Conservation (phyloP, 1,284 basidiomycete genomes). For the Entoloma clypeatum region DNA sequence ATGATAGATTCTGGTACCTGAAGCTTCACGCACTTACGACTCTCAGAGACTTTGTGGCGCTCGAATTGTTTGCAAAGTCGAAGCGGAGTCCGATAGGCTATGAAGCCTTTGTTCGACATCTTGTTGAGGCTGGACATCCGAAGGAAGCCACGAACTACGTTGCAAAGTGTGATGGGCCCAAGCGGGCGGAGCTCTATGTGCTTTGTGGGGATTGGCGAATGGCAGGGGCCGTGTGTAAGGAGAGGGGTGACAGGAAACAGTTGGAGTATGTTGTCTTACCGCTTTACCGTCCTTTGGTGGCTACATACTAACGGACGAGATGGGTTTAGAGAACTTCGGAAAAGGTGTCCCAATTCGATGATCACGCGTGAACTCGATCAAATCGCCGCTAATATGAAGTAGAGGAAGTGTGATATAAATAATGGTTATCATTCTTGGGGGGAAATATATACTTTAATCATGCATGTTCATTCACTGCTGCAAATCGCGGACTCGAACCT, state of each 20-base stretch:
- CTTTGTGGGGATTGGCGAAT: conserved; percentile 85
- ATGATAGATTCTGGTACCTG: conserved; percentile 86
- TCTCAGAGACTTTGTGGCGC: conserved; percentile 77
- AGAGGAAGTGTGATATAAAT: too few species aligned
- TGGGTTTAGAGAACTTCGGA: conserved; percentile 56
- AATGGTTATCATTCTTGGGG: too few species aligned
- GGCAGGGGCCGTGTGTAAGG: conserved; percentile 86
- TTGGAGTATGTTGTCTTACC: conserved; percentile 62
- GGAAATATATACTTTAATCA: too few species aligned
- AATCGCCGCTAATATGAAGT: conserved; percentile 65
- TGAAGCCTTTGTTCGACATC: conserved; percentile 84
- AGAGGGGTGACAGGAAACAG: conserved; percentile 75
- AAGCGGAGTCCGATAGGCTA: conserved; percentile 95
- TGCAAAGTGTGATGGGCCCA: conserved; percentile 77
- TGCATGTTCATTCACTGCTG: too few species aligned
- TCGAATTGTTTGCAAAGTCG: conserved; percentile 81
- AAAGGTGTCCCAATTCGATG: conserved; percentile 72
- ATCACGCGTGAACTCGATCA: conserved; percentile 77
- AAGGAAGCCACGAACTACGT: conserved; percentile 78
- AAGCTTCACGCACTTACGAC: conserved; percentile 81
- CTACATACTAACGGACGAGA: conserved; percentile 4
- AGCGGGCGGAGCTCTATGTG: conserved; percentile 81
- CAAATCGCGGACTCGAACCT: too few species aligned
- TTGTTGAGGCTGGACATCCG: conserved; percentile 66
- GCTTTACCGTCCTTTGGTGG: conserved; percentile 2